phyloP scores from a whole-genome alignment of 306 rosid species.

The Rosa chinensis region DNA sequence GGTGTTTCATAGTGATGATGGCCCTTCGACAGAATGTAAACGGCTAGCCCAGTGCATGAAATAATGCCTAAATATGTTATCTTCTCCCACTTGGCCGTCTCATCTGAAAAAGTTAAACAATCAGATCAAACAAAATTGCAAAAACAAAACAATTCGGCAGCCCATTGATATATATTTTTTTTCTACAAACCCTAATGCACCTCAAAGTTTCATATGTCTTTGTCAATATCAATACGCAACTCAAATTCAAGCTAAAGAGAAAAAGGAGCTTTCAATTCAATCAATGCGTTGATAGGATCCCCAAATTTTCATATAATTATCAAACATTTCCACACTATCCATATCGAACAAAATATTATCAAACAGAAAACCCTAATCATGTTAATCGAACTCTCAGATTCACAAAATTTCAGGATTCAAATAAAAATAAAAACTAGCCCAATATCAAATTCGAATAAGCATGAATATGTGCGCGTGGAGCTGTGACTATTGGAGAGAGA shows the following conservation, averaged over 20 bases:
- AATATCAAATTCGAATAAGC: not conserved
- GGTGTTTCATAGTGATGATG: slow-evolving; percentile 74
- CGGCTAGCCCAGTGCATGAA: slow-evolving; percentile 54
- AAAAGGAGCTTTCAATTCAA: not conserved
- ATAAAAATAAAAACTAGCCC: not conserved
- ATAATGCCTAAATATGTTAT: slow-evolving; percentile 81
- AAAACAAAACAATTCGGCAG: not conserved
- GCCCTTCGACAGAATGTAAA: slow-evolving; percentile 68
- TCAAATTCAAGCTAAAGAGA: not conserved
- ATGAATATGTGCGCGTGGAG: not conserved
- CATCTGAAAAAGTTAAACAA: slow-evolving; percentile 39
- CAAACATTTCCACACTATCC: not conserved
- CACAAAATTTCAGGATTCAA: not conserved
- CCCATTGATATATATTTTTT: not conserved
- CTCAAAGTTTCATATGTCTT: not conserved
- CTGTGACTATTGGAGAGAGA: not conserved
- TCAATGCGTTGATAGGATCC: not conserved
- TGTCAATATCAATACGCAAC: not conserved
- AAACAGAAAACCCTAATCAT: slow-evolving; percentile 7
- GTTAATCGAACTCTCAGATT: not conserved
- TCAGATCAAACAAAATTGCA: not conserved
- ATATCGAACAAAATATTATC: not conserved
- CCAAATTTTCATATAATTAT: not conserved
- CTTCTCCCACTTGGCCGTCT: slow-evolving; percentile 96
- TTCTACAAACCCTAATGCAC: not conserved